These are phyloP conservation scores for Acanthamoeba pearcei DNA, from an alignment of 208 protist species.

Conservation along the genomic window DNA sequence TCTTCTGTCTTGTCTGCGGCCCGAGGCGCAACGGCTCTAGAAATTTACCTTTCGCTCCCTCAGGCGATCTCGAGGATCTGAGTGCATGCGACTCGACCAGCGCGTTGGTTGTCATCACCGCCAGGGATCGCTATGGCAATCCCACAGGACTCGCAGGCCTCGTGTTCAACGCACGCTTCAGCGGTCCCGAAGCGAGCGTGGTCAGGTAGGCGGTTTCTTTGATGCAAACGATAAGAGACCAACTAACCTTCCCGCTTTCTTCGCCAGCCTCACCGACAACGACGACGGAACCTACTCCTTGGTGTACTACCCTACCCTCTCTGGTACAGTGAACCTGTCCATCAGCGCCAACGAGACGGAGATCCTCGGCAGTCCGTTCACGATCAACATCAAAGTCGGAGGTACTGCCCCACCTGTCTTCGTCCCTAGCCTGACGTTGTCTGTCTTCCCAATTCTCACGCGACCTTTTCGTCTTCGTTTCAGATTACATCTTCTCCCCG, in stretches of 20 bases:
- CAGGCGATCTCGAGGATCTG: constrained; percentile 39
- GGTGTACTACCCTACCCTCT: constrained; percentile 4
- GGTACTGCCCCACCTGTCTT: background rate
- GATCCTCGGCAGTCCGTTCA: constrained; percentile 55
- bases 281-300: constrained; percentile 50
- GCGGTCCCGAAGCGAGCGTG: background rate
- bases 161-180: constrained; percentile 22
- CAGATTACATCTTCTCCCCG: constrained; percentile 55
- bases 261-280: constrained; percentile 56
- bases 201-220: background rate
- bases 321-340: constrained; percentile 46
- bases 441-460: background rate
- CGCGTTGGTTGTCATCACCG: constrained; percentile 31
- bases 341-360: background rate
- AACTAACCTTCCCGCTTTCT: background rate
- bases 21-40: background rate
- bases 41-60: background rate
- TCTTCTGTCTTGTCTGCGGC: background rate
- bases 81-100: background rate
- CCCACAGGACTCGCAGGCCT: background rate
- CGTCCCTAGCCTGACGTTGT: background rate
- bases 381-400: constrained; percentile 17
- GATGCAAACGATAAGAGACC: no score
- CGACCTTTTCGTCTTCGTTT: background rate
- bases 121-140: constrained; percentile 52